phyloP scores from a whole-genome alignment of 73 alveolate genomes.

The Durusdinium trenchii region DNA sequence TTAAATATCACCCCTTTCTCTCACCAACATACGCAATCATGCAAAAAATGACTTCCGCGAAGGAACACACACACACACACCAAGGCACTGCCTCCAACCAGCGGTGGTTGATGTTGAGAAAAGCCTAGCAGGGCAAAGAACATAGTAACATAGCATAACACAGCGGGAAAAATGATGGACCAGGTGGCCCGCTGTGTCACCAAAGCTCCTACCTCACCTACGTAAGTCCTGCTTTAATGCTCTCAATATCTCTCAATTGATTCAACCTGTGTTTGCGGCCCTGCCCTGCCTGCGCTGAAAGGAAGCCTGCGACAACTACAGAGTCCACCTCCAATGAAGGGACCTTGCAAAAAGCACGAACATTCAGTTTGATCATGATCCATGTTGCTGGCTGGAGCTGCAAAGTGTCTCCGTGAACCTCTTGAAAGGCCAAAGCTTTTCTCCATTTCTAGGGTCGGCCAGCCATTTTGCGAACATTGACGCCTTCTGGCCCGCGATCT shows the following conservation, averaged over 20 bases:
- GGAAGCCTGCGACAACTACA: neutral
- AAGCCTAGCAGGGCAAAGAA: neutral
- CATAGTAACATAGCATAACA: neutral
- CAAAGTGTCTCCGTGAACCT: no score
- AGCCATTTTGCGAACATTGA: no score
- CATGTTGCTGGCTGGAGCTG: no score
- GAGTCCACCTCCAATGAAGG: constrained; percentile 10
- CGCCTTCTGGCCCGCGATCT: no score
- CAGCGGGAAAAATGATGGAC: neutral
- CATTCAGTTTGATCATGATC: no score
- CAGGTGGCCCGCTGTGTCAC: neutral
- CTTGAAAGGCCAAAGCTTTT: no score
- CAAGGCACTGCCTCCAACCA: constrained; percentile 8
- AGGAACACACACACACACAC: no score
- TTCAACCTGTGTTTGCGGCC: neutral
- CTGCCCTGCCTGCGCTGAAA: constrained; percentile 77
- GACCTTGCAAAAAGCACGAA: neutral
- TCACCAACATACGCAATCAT: no score
- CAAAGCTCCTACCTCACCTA: neutral
- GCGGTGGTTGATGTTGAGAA: constrained; percentile 82
- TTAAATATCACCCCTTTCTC: no score
- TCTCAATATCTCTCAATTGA: neutral
- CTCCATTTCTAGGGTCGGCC: no score
- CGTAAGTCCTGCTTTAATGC: neutral
- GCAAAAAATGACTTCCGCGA: no score